A percentile compares a stretch with the other conserved stretches of the same genome.
Conservation (phyloP, 345 rosid genomes). For the Aquilaria malaccensis region DNA sequence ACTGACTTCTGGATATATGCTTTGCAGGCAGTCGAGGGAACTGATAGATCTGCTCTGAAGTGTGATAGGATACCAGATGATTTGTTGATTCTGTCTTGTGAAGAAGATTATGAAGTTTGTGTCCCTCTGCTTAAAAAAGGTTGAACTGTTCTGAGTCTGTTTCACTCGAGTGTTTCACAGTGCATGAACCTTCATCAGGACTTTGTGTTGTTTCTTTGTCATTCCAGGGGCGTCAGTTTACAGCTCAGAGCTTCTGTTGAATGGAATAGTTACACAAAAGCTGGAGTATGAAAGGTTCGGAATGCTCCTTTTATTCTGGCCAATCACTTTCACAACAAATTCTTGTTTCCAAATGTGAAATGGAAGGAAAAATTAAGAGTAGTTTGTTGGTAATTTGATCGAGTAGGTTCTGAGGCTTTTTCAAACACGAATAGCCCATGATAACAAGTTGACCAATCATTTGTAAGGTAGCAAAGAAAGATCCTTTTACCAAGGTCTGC, state of each 20-base stretch:
- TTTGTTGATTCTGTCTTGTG: conserved; percentile 74
- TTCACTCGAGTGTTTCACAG: neutral
- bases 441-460: no score
- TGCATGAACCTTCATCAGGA: neutral
- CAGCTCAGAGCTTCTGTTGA: conserved; percentile 78
- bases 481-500: no score
- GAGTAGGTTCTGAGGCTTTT: no score
- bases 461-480: no score
- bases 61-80: conserved; percentile 46
- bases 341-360: neutral
- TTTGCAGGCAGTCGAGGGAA: conserved; percentile 64
- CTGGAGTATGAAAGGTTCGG: conserved; percentile 81
- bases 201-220: neutral
- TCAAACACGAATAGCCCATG: no score
- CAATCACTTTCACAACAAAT: neutral
- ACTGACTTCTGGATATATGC: conserved; percentile 11
- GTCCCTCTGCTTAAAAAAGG: conserved; percentile 79
- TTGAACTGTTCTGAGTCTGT: conserved; percentile 10
- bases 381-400: neutral
- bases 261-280: conserved; percentile 82
- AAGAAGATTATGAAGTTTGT: conserved; percentile 54
- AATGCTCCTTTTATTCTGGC: neutral
- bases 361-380: neutral
- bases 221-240: conserved; percentile 64
- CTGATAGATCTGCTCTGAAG: conserved; percentile 59